phyloP scores from a whole-genome alignment of 2,329 filamentous ascomycete genomes.

The Huntiella decipiens region DNA sequence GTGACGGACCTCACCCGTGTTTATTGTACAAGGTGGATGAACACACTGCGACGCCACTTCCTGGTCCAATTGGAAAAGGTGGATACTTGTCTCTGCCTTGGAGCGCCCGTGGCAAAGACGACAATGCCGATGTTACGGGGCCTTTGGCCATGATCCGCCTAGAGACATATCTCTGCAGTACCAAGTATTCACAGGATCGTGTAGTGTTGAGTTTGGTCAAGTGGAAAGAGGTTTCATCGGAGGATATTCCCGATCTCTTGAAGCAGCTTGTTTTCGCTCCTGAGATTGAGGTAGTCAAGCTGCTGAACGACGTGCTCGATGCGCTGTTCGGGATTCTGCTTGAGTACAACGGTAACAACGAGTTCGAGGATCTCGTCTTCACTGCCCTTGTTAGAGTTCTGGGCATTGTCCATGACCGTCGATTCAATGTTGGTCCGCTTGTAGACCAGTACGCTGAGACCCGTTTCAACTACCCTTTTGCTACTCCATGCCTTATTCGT shows the following conservation, averaged over 20 bases:
- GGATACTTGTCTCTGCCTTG: constrained; percentile 77
- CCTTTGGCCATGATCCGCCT: constrained; percentile 63
- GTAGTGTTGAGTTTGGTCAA: constrained; percentile 64
- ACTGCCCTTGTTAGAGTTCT: constrained; percentile 75
- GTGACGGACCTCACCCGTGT: constrained; percentile 64
- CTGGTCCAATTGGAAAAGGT: constrained; percentile 49
- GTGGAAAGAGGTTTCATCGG: constrained; percentile 61
- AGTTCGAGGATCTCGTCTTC: constrained; percentile 85
- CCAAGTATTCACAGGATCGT: constrained; percentile 81
- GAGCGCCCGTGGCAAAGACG: constrained; percentile 47
- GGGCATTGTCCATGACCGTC: constrained; percentile 81
- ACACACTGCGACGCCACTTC: constrained; percentile 50
- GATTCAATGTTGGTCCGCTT: constrained; percentile 77
- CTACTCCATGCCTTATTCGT: constrained; percentile 68
- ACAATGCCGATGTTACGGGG: constrained; percentile 57
- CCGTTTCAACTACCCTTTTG: constrained; percentile 83
- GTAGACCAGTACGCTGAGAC: constrained; percentile 82
- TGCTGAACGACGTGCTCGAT: constrained; percentile 75
- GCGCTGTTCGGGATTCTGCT: constrained; percentile 80
- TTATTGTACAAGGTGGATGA: constrained; percentile 86
- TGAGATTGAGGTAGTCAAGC: constrained; percentile 93
- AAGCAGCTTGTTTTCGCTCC: constrained; percentile 81
- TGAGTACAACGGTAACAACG: constrained; percentile 76
- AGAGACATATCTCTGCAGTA: constrained; percentile 82
- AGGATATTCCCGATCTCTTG: constrained; percentile 54